phyloP scores from a whole-genome alignment of 169 alveolate species.

The Amoebophrya sp. region DNA sequence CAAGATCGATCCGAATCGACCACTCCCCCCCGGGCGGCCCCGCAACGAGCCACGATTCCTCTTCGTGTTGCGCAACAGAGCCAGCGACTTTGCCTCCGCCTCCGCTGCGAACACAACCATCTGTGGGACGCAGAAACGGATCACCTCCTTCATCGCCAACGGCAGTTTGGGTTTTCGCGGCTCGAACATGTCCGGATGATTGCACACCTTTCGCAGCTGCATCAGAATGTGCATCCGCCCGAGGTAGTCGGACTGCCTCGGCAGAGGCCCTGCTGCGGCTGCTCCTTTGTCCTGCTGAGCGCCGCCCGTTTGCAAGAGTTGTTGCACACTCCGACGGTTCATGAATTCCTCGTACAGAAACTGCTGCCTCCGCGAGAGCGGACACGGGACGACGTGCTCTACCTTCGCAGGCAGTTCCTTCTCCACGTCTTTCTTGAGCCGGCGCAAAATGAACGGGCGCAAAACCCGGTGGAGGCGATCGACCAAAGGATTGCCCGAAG shows the following conservation, averaged over 20 bases:
- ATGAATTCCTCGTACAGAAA: conserved; percentile 93
- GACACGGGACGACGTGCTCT: conserved; percentile 25
- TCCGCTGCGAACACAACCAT: too few relatives aligned
- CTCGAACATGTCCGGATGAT: conserved; percentile 82
- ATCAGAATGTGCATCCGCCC: conserved; percentile 88
- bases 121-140: background rate
- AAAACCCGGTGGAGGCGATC: conserved; percentile 82
- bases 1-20: too few relatives aligned
- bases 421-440: conserved; percentile 95
- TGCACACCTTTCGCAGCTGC: conserved; percentile 85
- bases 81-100: too few relatives aligned
- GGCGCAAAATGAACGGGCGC: conserved; percentile 88
- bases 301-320: conserved; percentile 12
- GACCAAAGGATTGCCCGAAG: conserved; percentile 77
- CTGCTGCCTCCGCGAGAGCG: conserved; percentile 54
- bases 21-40: too few relatives aligned
- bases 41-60: too few relatives aligned
- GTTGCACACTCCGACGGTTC: conserved; percentile 39
- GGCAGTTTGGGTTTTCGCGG: background rate
- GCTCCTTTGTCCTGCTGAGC: conserved; percentile 42
- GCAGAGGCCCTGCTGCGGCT: conserved; percentile 46
- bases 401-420: conserved; percentile 90
- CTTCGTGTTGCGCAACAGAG: too few relatives aligned
- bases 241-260: conserved; percentile 68
- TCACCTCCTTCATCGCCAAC: background rate